These are phyloP conservation scores for Podospora pseudopauciseta DNA, from an alignment of 495 filamentous ascomycete genomes.

Conservation along the genomic window DNA sequence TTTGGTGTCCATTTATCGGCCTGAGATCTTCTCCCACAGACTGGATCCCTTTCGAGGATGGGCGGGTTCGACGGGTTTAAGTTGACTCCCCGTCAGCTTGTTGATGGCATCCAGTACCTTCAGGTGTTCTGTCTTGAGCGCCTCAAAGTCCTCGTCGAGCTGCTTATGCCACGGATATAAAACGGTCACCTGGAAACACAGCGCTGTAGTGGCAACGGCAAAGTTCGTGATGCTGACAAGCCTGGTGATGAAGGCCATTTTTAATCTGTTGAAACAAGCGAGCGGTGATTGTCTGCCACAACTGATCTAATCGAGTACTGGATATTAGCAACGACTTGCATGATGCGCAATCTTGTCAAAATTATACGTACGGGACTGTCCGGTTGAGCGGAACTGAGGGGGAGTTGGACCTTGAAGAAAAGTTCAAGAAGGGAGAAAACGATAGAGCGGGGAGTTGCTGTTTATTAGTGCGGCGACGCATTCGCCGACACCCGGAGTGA, in stretches of 20 bases:
- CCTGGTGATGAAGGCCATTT: constrained; percentile 53
- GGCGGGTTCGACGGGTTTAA: background rate
- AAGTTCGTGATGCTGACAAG: constrained; percentile 60
- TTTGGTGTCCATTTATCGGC: background rate
- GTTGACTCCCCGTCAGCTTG: background rate
- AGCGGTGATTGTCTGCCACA: constrained; percentile 19
- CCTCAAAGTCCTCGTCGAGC: constrained; percentile 58
- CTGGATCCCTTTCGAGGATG: background rate
- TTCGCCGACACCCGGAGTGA: background rate
- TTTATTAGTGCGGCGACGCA: background rate
- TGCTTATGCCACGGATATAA: constrained; percentile 64
- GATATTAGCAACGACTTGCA: background rate
- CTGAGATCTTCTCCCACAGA: background rate
- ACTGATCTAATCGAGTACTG: constrained; percentile 7
- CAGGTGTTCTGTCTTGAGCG: constrained; percentile 53
- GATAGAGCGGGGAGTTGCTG: background rate
- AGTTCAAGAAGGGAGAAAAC: constrained; percentile 4
- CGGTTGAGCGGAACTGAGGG: background rate
- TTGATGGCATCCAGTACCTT: constrained; percentile 28
- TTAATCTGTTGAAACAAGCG: constrained; percentile 10
- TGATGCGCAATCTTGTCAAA: background rate
- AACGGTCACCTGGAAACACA: constrained; percentile 61
- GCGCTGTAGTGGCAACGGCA: constrained; percentile 55
- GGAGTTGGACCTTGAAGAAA: constrained; percentile 23
- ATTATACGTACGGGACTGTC: background rate